phyloP scores from a whole-genome alignment of 345 rosid genomes.

The Eucalyptus cloeziana region DNA sequence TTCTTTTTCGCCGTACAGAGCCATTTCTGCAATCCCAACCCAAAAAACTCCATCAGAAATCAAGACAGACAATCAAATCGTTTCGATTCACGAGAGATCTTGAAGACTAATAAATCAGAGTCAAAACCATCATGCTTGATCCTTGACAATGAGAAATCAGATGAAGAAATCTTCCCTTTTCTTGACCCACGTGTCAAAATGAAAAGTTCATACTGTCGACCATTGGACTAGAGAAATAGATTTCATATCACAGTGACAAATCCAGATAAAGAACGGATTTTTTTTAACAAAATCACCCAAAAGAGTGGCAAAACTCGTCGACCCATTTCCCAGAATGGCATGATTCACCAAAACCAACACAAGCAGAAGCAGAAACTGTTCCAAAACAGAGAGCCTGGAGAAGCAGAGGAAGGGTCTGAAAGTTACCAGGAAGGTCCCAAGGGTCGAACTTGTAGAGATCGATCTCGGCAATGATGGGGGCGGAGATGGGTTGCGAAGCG shows the following conservation, averaged over 20 bases:
- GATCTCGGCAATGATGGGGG: conserved; percentile 72
- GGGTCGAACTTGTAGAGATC: conserved; percentile 87
- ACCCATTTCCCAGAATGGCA: neutral
- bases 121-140: neutral
- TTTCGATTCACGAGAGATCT: neutral
- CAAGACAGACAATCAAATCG: neutral
- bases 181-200: neutral
- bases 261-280: neutral
- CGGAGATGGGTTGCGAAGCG: conserved; percentile 39
- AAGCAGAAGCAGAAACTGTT: neutral
- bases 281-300: neutral
- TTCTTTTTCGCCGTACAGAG: neutral
- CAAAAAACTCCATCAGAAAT: neutral
- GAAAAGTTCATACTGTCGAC: neutral
- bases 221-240: neutral
- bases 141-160: neutral
- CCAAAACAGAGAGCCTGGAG: neutral
- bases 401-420: neutral
- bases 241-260: neutral
- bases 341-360: neutral
- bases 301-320: neutral
- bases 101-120: neutral
- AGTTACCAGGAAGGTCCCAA: conserved; percentile 2
- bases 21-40: neutral
- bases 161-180: neutral